Evolutionary conservation across 2,329 filamentous ascomycete species (phyloP), one percentile per base, ranked within the genome.

Genomic region (Phoma herbarum): DNA sequence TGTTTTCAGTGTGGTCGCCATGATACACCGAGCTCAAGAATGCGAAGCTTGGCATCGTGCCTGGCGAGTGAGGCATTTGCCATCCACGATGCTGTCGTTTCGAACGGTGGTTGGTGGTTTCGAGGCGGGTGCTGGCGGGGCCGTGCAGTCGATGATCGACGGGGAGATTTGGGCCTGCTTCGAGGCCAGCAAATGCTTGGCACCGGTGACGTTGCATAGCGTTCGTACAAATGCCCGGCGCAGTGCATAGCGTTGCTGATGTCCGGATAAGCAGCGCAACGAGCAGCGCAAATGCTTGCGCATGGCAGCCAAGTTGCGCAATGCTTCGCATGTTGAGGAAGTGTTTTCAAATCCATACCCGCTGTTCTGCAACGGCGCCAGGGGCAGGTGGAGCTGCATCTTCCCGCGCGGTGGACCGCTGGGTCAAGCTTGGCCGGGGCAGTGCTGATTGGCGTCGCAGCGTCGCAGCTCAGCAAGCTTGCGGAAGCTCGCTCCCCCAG

Each of bases 361-460:
- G 52, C 47, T 55, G 52, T 60, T 55, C 52, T 60, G 57, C 57
- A 55, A 60, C 57, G 57, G 52, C 57, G 57, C 57, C 57, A 60
- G 57, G 57, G 57, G 57, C 52, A 60, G 47, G 57, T 59, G 57
- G 57, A 59, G 57, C 33, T 35, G 31, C 31, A 35, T 43, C 25
- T 55, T 55, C 41, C 50, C 50, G 51, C 29, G 45, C 35, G 50
- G 42, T 49, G 44, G 39, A 46, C 44, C 51, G 45, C 37, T 44
- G 14, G 44, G 29, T 46, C 16, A n/a, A 53, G 51, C 57, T 60
- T 60, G 57, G 57, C 41, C 48, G 51, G 47, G 57, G 57, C 57
- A 51, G 57, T 60, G 57, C 51, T 53, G 23, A 53, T 50, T 54
- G 51, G 50, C 56, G 31, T 37, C 10, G 35, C n/a, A 22, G 50